Conservation (phyloP, 129 eudicot species). For the Pittosporum tobira region DNA sequence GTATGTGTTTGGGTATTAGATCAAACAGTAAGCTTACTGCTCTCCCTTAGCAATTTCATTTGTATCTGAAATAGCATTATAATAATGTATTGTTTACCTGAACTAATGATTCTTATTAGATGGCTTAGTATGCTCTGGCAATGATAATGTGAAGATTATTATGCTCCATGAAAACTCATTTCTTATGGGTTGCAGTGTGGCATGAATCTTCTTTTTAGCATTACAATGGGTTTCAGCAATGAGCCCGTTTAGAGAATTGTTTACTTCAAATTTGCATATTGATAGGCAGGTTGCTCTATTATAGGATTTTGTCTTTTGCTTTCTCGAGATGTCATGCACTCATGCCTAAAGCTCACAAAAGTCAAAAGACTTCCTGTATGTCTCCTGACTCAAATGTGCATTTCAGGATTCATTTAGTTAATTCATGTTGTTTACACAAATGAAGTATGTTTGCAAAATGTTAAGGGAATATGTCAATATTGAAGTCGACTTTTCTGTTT, state of each 20-base stretch:
- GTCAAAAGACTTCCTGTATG: too few species aligned
- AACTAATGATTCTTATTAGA: neutral
- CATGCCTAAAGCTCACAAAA: too few species aligned
- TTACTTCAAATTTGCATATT: neutral
- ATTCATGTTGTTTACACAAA: too few species aligned
- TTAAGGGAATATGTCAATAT: too few species aligned
- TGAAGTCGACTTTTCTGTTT: too few species aligned
- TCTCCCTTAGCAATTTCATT: neutral
- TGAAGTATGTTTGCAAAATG: too few species aligned
- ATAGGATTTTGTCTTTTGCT: too few species aligned
- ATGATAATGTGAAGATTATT: neutral
- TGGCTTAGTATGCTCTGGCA: neutral
- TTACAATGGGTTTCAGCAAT: neutral
- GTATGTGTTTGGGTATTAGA: slow-evolving; percentile 63
- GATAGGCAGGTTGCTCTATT: neutral
- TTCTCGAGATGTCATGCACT: too few species aligned
- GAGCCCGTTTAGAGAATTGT: neutral
- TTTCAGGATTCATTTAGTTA: too few species aligned
- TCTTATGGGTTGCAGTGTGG: neutral
- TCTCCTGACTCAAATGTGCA: too few species aligned
- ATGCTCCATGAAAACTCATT: neutral
- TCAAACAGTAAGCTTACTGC: slow-evolving; percentile 41
- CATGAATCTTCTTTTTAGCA: neutral
- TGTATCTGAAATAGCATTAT: neutral
- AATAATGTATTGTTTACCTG: neutral